phyloP scores from a whole-genome alignment of 163 green algal genomes.

The Trebouxia gelatinosa region DNA sequence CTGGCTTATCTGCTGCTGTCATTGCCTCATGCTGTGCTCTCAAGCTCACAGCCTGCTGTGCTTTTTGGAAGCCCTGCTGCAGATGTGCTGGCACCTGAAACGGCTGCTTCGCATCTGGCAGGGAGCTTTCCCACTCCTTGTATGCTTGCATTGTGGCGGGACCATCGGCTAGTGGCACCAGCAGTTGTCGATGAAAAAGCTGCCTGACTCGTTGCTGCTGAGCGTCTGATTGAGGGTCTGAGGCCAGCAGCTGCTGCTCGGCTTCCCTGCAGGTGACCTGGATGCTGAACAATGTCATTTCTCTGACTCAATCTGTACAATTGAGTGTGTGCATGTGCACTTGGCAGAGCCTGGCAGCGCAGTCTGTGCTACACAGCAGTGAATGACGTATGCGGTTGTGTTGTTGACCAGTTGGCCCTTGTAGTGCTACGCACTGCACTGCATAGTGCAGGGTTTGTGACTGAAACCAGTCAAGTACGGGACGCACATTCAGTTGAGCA shows the following conservation, averaged over 20 bases:
- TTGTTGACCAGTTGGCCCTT: neutral
- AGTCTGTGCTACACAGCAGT: neutral
- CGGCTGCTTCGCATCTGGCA: neutral
- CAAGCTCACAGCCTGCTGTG: slow-evolving; percentile 22
- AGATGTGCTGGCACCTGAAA: slow-evolving; percentile 38
- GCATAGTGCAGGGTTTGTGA: neutral
- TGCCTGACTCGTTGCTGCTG: slow-evolving; percentile 57
- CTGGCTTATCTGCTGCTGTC: slow-evolving; percentile 30
- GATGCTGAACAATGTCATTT: slow-evolving; percentile 25
- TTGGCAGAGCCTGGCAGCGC: neutral
- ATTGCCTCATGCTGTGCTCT: slow-evolving; percentile 35
- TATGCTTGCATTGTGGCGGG: slow-evolving; percentile 59
- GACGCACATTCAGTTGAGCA: neutral
- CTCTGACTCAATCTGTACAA: neutral
- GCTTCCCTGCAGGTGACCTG: slow-evolving; percentile 47
- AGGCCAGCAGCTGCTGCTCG: slow-evolving; percentile 46
- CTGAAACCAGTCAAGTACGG: neutral
- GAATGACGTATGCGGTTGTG: neutral
- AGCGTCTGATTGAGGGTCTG: slow-evolving; percentile 28
- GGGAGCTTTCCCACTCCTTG: slow-evolving; percentile 59
- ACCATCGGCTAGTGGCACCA: slow-evolving; percentile 51
- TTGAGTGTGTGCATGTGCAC: neutral
- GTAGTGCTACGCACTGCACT: neutral
- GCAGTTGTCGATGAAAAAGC: slow-evolving; percentile 71
- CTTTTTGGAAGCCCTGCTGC: slow-evolving; percentile 33